phyloP scores from a whole-genome alignment of 768 basidiomycete genomes.

The Gyrodon lividus region DNA sequence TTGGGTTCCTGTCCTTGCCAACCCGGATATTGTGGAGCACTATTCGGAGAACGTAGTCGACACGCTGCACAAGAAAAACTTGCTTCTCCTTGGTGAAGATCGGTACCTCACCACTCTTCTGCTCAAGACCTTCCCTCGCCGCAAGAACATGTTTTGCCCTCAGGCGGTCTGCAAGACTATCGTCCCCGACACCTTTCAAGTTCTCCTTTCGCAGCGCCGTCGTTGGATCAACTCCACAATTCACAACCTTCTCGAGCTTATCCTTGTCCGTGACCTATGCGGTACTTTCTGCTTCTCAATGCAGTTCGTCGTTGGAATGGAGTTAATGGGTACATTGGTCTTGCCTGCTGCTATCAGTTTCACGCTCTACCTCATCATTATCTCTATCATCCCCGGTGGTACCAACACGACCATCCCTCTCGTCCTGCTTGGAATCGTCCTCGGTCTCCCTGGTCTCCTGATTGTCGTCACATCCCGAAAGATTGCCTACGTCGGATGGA shows the following conservation, averaged over 20 bases:
- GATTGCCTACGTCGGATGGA: constrained; percentile 95
- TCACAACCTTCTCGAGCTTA: constrained; percentile 93
- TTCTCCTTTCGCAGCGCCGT: constrained; percentile 92
- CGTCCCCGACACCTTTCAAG: constrained; percentile 93
- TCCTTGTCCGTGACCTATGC: constrained; percentile 96
- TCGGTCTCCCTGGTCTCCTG: constrained; percentile 92
- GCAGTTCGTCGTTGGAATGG: constrained; percentile 99
- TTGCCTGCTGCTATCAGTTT: constrained; percentile 97
- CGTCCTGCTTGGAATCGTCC: constrained; percentile 87
- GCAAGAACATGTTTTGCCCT: constrained; percentile 98
- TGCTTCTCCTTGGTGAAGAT: constrained; percentile 97
- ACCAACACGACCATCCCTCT: constrained; percentile 85
- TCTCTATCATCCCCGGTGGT: constrained; percentile 79
- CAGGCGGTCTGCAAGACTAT: constrained; percentile 99
- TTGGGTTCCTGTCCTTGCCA: constrained; percentile 98
- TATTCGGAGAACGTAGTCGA: constrained; percentile 99
- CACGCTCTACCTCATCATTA: constrained; percentile 90
- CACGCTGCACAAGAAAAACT: constrained; percentile 98
- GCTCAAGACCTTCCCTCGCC: constrained; percentile 98
- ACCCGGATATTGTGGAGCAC: constrained; percentile 97
- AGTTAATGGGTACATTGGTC: constrained; percentile 93
- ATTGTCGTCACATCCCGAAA: constrained; percentile 97
- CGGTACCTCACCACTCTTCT: constrained; percentile 96
- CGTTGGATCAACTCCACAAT: constrained; percentile 99
- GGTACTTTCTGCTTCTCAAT: constrained; percentile 99